phyloP scores from a whole-genome alignment of 225 moss, liverwort and hornwort species.

The Marchantia paleacea region DNA sequence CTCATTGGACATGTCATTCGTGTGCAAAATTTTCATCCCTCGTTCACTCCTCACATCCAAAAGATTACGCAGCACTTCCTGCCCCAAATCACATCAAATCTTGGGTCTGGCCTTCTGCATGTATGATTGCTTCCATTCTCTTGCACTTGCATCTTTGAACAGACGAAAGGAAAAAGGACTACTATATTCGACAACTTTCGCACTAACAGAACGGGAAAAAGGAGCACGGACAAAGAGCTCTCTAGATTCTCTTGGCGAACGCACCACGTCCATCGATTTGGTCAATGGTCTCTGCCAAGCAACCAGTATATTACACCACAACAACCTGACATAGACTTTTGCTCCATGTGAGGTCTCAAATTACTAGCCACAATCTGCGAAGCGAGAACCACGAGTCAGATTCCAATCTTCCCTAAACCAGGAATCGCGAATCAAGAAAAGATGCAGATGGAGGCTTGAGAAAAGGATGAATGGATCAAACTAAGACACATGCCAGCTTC shows the following conservation, averaged over 20 bases:
- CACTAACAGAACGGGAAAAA: constrained; percentile 14
- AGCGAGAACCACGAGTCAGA: background rate
- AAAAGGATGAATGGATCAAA: too few relatives aligned
- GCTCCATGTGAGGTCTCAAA: constrained; percentile 20
- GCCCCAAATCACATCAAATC: constrained; percentile 9
- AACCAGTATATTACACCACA: constrained; percentile 40
- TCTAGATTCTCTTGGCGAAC: background rate
- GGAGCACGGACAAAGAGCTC: background rate
- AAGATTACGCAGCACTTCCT: constrained; percentile 6
- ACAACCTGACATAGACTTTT: constrained; percentile 22
- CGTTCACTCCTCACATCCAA: constrained; percentile 26
- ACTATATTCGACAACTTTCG: constrained; percentile 23
- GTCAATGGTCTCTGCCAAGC: constrained; percentile 30
- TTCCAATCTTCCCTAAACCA: background rate
- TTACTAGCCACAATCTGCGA: constrained; percentile 29
- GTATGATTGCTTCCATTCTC: constrained; percentile 23
- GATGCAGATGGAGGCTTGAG: too few relatives aligned
- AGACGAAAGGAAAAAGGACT: constrained; percentile 19
- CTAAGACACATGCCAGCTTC: too few relatives aligned
- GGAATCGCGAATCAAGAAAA: too few relatives aligned
- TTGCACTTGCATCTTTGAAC: constrained; percentile 17
- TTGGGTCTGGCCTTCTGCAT: constrained; percentile 9
- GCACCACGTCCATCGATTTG: background rate
- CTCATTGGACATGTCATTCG: constrained; percentile 16
- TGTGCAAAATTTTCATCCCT: constrained; percentile 26